phyloP scores from a whole-genome alignment of 768 basidiomycete genomes.

The Calocybe cyanea region DNA sequence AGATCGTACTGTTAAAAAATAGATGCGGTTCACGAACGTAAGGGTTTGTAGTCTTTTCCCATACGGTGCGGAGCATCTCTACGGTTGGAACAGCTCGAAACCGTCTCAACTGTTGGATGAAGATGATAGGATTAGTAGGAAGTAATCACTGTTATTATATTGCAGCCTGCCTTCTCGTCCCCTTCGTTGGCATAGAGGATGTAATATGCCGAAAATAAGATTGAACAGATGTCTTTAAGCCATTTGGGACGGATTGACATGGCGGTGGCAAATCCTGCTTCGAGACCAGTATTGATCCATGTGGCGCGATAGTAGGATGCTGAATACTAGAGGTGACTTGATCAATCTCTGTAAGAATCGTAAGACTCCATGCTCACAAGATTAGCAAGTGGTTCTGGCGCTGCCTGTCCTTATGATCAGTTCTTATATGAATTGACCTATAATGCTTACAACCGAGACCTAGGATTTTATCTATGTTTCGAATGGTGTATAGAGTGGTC shows the following conservation, averaged over 20 bases:
- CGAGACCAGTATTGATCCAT: conserved; percentile 92
- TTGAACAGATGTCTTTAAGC: conserved; percentile 82
- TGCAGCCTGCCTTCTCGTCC: conserved; percentile 78
- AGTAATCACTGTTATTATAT: neutral
- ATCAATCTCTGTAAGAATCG: neutral
- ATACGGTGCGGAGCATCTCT: conserved; percentile 92
- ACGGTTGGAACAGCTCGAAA: conserved; percentile 93
- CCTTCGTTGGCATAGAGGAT: conserved; percentile 83
- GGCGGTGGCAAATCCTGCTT: conserved; percentile 95
- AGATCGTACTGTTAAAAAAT: conserved; percentile 1
- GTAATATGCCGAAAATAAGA: conserved; percentile 88
- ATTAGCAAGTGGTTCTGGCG: conserved; percentile 89
- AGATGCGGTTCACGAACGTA: conserved; percentile 54
- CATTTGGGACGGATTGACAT: conserved; percentile 91
- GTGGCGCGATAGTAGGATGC: conserved; percentile 94
- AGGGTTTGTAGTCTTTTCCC: conserved; percentile 97
- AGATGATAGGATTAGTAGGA: neutral
- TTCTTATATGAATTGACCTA: too few species aligned
- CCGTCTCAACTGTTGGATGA: conserved; percentile 63
- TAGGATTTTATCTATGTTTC: conserved; percentile 82
- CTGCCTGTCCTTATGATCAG: conserved; percentile 31
- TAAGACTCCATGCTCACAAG: conserved; percentile 52
- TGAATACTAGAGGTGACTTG: conserved; percentile 58
- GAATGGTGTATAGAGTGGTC: conserved; percentile 77
- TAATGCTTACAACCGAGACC: conserved; percentile 68